Evolutionary conservation across 106 monocot species (phyloP).

Genomic region (Vanilla planifolia): DNA sequence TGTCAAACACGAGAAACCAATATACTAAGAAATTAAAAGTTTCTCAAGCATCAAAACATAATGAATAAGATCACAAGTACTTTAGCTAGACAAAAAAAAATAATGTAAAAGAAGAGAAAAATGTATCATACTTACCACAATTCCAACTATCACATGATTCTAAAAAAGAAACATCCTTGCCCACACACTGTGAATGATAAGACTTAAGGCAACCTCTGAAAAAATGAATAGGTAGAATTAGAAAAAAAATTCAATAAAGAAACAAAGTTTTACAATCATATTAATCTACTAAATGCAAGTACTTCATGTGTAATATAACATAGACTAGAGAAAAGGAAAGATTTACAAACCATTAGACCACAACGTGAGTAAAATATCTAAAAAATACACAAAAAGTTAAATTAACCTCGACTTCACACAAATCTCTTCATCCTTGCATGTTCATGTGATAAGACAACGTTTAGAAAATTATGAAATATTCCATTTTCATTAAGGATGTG

Average conservation of each 20-base stretch:
- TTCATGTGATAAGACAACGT: no score
- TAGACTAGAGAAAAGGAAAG: background rate
- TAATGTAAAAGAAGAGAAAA: conserved; percentile 3
- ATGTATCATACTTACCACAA: conserved; percentile 40
- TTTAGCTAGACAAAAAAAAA: background rate
- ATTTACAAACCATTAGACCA: no score
- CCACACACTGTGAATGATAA: conserved; percentile 62
- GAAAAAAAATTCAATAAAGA: conserved; percentile 3
- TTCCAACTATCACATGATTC: conserved; percentile 36
- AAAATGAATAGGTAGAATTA: background rate
- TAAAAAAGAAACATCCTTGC: conserved; percentile 44
- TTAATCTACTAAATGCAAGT: no score
- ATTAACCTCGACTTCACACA: no score
- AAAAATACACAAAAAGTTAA: no score
- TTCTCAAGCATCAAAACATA: background rate
- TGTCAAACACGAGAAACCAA: background rate
- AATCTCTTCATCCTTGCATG: no score
- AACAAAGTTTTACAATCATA: no score
- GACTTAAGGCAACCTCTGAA: conserved; percentile 66
- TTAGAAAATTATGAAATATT: no score
- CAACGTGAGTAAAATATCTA: no score
- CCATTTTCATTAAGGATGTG: no score
- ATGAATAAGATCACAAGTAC: background rate
- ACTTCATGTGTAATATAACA: background rate
- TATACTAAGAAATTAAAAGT: background rate